phyloP scores from a whole-genome alignment of 2,329 filamentous ascomycete genomes.

The Alternaria sp. region DNA sequence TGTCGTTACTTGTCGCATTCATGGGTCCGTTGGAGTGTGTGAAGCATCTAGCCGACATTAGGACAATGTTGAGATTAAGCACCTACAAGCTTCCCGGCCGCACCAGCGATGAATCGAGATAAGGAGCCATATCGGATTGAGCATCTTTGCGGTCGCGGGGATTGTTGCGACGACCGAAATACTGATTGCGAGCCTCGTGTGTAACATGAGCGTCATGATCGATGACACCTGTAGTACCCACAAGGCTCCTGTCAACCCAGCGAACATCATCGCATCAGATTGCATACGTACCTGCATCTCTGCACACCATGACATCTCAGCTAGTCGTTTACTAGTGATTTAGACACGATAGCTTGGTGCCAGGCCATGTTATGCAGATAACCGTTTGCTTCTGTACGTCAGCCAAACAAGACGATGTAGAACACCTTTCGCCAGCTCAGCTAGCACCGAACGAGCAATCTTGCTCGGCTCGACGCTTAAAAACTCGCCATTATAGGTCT shows the following conservation, averaged over 20 bases:
- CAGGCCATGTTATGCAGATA: slow-evolving; percentile 39
- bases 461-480: slow-evolving; percentile 19
- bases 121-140: not conserved
- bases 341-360: slow-evolving; percentile 19
- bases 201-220: slow-evolving; percentile 17
- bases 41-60: slow-evolving; percentile 6
- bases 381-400: slow-evolving; percentile 42
- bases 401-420: slow-evolving; percentile 41
- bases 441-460: slow-evolving; percentile 41
- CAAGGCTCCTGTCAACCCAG: slow-evolving; percentile 10
- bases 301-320: slow-evolving; percentile 23
- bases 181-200: slow-evolving; percentile 14
- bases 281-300: slow-evolving; percentile 14
- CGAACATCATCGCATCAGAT: slow-evolving; percentile 11
- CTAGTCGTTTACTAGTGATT: slow-evolving; percentile 16
- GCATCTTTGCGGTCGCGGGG: not conserved
- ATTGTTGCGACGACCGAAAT: not conserved
- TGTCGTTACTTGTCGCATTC: not conserved
- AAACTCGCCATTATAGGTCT: slow-evolving; percentile 23
- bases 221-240: slow-evolving; percentile 15
- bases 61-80: slow-evolving; percentile 2
- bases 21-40: not conserved
- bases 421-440: slow-evolving; percentile 38
- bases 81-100: slow-evolving; percentile 5
- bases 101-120: not conserved